Evolutionary conservation across 2,329 filamentous ascomycete genomes (phyloP).

Genomic region (Penicillium sp.): DNA sequence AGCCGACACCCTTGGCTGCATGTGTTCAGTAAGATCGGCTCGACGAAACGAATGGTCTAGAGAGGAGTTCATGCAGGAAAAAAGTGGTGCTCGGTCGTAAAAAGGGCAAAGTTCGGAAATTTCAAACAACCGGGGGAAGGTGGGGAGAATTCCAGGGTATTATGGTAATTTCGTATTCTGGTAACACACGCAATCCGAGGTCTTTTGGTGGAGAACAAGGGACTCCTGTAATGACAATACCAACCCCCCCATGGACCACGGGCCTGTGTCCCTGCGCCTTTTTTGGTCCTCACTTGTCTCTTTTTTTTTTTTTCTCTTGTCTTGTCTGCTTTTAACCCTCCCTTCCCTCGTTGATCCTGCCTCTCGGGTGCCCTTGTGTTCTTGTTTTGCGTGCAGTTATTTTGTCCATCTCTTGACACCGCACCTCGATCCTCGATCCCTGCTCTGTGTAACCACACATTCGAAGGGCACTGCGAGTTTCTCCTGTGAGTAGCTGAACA

Average conservation of each 20-base stretch:
- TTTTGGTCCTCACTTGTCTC: conserved; percentile 2
- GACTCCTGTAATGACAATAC: background rate
- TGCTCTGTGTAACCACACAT: conserved; percentile 9
- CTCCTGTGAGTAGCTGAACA: conserved; percentile 1
- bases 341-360: conserved; percentile 5
- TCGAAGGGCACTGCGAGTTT: background rate
- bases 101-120: background rate
- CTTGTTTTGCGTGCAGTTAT: conserved; percentile 16
- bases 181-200: background rate
- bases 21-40: conserved; percentile 2
- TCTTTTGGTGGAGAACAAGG: background rate
- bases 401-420: conserved; percentile 1
- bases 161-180: background rate
- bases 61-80: conserved; percentile 10
- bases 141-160: background rate
- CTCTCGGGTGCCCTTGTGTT: background rate
- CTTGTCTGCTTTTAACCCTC: background rate
- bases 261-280: conserved; percentile 2
- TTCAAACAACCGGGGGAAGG: background rate
- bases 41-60: background rate
- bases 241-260: background rate
- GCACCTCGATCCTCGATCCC: background rate
- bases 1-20: background rate
- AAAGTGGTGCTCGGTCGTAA: background rate
- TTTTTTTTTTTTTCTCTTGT: background rate